These are phyloP conservation scores for Chlorella sp. DNA, from an alignment of 139 green algal genomes.

Conservation along the genomic window DNA sequence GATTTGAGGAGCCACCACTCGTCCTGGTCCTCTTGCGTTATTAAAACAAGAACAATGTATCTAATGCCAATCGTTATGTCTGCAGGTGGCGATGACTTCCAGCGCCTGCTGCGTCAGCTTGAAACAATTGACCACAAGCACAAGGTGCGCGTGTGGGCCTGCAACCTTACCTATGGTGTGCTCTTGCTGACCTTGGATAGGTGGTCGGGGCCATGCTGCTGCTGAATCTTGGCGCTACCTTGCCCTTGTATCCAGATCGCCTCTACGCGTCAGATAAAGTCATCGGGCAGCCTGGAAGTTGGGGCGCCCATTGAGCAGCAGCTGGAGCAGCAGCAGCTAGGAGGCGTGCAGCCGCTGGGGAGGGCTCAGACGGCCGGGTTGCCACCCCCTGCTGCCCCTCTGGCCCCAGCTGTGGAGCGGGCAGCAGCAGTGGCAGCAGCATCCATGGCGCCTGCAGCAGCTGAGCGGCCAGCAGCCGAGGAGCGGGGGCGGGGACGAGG, in stretches of 20 bases:
- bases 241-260: background rate
- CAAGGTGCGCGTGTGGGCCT: background rate
- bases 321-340: background rate
- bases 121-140: slow-evolving; percentile 7
- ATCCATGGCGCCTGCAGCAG: background rate
- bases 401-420: background rate
- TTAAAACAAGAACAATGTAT: too few relatives aligned
- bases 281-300: background rate
- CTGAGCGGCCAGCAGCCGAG: background rate
- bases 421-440: background rate
- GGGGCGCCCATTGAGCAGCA: background rate
- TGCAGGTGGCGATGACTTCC: slow-evolving; percentile 33
- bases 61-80: too few relatives aligned
- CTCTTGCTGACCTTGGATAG: too few relatives aligned
- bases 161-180: too few relatives aligned
- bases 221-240: too few relatives aligned
- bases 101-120: slow-evolving; percentile 28
- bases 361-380: background rate
- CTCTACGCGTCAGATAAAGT: background rate
- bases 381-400: background rate
- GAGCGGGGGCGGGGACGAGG: slow-evolving; percentile 27
- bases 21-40: too few relatives aligned
- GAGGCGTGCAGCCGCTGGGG: background rate
- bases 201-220: too few relatives aligned
- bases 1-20: too few relatives aligned